phyloP scores from a whole-genome alignment of 31 red algal species.

The Endocladia muricata region DNA sequence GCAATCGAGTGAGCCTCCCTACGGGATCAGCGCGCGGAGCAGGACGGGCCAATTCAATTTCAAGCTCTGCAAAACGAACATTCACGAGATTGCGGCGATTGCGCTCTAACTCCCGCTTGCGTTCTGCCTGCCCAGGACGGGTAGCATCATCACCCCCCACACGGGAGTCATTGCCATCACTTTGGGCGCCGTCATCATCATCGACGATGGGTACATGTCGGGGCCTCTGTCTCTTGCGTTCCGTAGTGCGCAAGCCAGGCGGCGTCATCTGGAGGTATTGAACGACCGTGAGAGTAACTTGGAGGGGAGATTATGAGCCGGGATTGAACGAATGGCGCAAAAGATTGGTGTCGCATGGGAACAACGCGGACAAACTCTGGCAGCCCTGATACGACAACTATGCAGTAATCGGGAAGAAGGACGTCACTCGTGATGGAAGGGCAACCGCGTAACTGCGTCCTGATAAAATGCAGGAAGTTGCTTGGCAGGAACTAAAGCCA shows the following conservation, averaged over 20 bases:
- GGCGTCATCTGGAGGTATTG: too few relatives aligned
- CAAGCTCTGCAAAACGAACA: constrained; percentile 65
- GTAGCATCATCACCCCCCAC: not conserved
- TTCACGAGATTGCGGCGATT: constrained; percentile 75
- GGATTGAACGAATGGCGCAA: too few relatives aligned
- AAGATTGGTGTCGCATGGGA: too few relatives aligned
- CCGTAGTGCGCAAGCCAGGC: not conserved
- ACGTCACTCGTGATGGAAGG: too few relatives aligned
- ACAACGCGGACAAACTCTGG: too few relatives aligned
- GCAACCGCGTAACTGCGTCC: too few relatives aligned
- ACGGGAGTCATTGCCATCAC: constrained; percentile 28
- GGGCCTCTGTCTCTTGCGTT: not conserved
- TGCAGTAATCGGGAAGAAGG: too few relatives aligned
- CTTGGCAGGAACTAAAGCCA: too few relatives aligned
- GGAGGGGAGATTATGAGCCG: too few relatives aligned
- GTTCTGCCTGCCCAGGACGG: constrained; percentile 51
- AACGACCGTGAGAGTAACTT: too few relatives aligned
- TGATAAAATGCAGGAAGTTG: too few relatives aligned
- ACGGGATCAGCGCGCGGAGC: constrained; percentile 8
- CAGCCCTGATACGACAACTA: too few relatives aligned
- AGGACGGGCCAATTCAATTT: constrained; percentile 27
- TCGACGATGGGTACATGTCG: not conserved
- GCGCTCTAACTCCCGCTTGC: constrained; percentile 78
- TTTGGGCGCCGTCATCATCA: constrained; percentile 3
- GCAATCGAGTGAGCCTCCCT: not conserved